A percentile compares a stretch with the other conserved stretches of the same genome.
These are phyloP conservation scores for Paramyrothecium roridum DNA, from an alignment of 2,329 filamentous ascomycete genomes.

Conservation along the genomic window DNA sequence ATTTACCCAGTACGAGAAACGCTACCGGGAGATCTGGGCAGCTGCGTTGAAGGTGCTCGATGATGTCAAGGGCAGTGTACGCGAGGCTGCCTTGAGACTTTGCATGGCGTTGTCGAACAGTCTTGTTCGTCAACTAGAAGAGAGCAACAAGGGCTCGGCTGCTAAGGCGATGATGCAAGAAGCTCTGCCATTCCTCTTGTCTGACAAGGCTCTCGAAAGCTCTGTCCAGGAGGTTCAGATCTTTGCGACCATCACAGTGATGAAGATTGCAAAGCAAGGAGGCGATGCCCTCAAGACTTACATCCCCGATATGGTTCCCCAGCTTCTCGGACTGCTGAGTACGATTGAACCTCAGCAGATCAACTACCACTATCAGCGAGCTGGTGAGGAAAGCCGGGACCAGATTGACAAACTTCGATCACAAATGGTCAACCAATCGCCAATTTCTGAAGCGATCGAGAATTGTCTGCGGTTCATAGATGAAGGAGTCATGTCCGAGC, in stretches of 20 bases:
- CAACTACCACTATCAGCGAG: slow-evolving; percentile 90
- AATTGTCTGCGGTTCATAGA: slow-evolving; percentile 83
- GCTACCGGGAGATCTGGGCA: slow-evolving; percentile 81
- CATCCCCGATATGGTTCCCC: slow-evolving; percentile 76
- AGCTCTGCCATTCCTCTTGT: slow-evolving; percentile 86
- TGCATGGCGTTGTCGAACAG: slow-evolving; percentile 83
- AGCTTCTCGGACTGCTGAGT: slow-evolving; percentile 77
- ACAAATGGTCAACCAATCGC: slow-evolving; percentile 77
- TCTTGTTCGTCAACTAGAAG: slow-evolving; percentile 80
- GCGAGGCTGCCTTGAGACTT: slow-evolving; percentile 74
- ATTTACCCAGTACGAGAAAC: slow-evolving; percentile 74
- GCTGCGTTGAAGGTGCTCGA: slow-evolving; percentile 88
- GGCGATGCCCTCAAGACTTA: slow-evolving; percentile 76
- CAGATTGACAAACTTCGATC: slow-evolving; percentile 87
- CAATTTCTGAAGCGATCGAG: slow-evolving; percentile 89
- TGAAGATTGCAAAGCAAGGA: slow-evolving; percentile 87
- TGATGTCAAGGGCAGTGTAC: slow-evolving; percentile 90
- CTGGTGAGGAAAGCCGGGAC: slow-evolving; percentile 80
- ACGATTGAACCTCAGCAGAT: slow-evolving; percentile 85
- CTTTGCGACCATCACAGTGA: slow-evolving; percentile 78
- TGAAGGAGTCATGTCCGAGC: slow-evolving; percentile 68
- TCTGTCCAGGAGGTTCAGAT: slow-evolving; percentile 81
- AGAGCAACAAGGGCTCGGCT: slow-evolving; percentile 66
- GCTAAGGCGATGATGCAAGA: slow-evolving; percentile 79
- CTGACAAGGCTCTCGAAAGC: slow-evolving; percentile 84